Evolutionary conservation across 2,329 filamentous ascomycete genomes (phyloP).

Genomic region (Periconia sp.): DNA sequence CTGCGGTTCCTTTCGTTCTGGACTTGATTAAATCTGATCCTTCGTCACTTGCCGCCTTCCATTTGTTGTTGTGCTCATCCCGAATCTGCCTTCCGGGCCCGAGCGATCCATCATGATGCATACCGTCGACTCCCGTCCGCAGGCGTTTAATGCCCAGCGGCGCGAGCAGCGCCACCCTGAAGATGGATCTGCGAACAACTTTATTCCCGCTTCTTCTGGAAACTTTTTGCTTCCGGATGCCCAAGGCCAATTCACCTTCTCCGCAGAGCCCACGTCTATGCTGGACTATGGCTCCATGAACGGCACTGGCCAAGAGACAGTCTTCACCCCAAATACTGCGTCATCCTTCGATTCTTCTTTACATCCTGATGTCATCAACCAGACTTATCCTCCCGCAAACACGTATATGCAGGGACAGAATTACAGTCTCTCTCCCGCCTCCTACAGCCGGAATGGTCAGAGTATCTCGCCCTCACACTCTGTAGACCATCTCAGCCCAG

Average conservation of each 20-base stretch:
- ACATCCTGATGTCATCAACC: constrained; percentile 38
- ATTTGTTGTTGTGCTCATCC: constrained; percentile 8
- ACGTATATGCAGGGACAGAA: constrained; percentile 30
- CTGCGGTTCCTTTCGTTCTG: constrained; percentile 13
- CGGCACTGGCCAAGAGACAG: constrained; percentile 33
- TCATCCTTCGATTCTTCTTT: constrained; percentile 45
- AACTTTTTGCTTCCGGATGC: constrained; percentile 35
- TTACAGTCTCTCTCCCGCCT: constrained; percentile 36
- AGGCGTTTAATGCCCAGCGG: constrained; percentile 40
- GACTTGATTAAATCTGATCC: constrained; percentile 13
- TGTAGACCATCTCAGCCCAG: constrained; percentile 46
- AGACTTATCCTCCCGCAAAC: constrained; percentile 37
- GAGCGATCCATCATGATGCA: constrained; percentile 32
- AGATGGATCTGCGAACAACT: constrained; percentile 35
- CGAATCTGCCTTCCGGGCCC: constrained; percentile 30
- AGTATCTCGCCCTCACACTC: constrained; percentile 46
- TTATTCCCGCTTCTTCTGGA: constrained; percentile 20
- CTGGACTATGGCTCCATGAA: constrained; percentile 38
- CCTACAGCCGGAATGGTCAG: constrained; percentile 35
- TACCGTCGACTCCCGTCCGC: constrained; percentile 39
- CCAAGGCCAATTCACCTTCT: constrained; percentile 43
- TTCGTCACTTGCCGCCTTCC: constrained; percentile 13
- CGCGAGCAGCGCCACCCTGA: constrained; percentile 43
- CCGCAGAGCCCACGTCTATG: constrained; percentile 42
- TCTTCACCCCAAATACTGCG: constrained; percentile 38